phyloP scores from a whole-genome alignment of 73 alveolate genomes.

The Paramecium octaurelia region DNA sequence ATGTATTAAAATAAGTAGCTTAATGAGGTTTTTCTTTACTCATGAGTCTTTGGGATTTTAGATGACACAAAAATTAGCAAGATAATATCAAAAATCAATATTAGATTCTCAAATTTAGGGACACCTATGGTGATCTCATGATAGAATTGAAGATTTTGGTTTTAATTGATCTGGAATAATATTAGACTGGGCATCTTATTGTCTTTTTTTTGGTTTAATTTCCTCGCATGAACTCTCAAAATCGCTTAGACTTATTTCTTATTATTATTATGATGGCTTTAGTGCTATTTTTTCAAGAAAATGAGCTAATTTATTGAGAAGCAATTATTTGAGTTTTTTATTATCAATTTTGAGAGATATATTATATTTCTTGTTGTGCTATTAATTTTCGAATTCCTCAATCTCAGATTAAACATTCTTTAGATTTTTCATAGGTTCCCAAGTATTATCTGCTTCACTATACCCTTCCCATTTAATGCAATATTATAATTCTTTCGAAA shows the following conservation, averaged over 20 bases:
- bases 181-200: neutral
- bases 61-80: neutral
- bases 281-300: neutral
- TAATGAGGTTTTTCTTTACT: neutral
- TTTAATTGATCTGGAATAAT: neutral
- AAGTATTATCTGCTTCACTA: neutral
- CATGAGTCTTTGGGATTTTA: neutral
- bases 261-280: neutral
- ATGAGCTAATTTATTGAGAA: neutral
- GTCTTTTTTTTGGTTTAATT: neutral
- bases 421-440: conserved; percentile 33
- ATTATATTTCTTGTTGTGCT: neutral
- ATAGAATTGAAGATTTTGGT: neutral
- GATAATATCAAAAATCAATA: neutral
- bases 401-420: neutral
- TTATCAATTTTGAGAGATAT: neutral
- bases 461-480: conserved; percentile 40
- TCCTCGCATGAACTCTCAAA: neutral
- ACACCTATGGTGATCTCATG: neutral
- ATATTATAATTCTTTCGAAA: neutral
- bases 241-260: conserved; percentile 15
- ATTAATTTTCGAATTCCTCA: neutral
- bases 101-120: neutral
- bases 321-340: neutral
- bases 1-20: neutral